Conservation (phyloP, 768 basidiomycete species). For the Cystoderma amianthinum region DNA sequence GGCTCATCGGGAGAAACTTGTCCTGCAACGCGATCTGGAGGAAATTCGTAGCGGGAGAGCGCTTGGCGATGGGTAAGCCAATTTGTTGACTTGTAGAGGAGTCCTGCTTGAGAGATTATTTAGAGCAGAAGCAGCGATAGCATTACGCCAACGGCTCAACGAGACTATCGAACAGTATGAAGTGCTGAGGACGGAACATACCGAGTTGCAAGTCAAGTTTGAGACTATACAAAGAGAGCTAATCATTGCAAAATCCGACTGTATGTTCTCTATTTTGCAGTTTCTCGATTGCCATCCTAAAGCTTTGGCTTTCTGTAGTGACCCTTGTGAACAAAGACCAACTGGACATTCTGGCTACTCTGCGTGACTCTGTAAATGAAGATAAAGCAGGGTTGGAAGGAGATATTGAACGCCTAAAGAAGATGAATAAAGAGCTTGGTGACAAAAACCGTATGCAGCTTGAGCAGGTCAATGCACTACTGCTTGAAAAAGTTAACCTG, state of each 20-base stretch:
- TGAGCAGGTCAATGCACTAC: constrained; percentile 77
- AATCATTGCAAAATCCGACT: constrained; percentile 78
- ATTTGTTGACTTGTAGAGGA: too few species aligned
- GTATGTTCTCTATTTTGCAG: constrained; percentile 35
- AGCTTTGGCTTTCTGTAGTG: constrained; percentile 37
- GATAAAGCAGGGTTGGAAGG: constrained; percentile 74
- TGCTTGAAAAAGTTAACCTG: constrained; percentile 86
- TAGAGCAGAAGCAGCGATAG: constrained; percentile 83
- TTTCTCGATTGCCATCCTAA: constrained; percentile 1
- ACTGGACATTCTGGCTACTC: constrained; percentile 76
- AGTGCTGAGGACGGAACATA: constrained; percentile 53
- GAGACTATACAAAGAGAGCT: constrained; percentile 61
- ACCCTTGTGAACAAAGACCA: constrained; percentile 91
- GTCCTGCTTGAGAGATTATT: too few species aligned
- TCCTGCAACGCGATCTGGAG: constrained; percentile 76
- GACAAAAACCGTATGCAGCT: constrained; percentile 90
- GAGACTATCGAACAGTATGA: constrained; percentile 85
- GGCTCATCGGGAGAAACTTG: constrained; percentile 76
- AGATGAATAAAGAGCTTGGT: constrained; percentile 60
- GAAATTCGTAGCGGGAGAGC: constrained; percentile 87
- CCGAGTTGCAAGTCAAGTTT: constrained; percentile 65
- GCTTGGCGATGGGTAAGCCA: constrained; percentile 68
- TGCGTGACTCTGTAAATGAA: constrained; percentile 85
- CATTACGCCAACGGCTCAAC: constrained; percentile 79
- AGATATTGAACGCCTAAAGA: constrained; percentile 57